These are phyloP conservation scores for Obba rivulosa DNA, from an alignment of 768 basidiomycete genomes.

Conservation along the genomic window DNA sequence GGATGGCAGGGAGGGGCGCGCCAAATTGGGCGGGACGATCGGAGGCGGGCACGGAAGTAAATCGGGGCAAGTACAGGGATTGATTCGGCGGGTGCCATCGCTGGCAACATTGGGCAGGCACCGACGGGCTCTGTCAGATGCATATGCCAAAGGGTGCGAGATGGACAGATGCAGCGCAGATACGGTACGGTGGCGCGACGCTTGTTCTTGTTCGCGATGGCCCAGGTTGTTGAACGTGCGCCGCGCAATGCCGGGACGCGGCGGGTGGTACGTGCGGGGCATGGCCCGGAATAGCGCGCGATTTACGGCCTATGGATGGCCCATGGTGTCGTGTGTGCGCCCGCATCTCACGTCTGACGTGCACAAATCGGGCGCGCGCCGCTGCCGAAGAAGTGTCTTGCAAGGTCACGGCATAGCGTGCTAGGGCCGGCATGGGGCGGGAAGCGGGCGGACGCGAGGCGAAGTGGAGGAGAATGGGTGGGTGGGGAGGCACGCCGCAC, in stretches of 20 bases:
- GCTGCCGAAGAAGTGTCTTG: neutral
- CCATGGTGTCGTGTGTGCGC: no score
- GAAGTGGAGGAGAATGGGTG: slow-evolving; percentile 11
- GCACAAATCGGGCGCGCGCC: neutral
- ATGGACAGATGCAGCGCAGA: no score
- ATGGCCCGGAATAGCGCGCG: no score
- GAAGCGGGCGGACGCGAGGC: neutral
- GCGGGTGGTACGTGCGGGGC: neutral
- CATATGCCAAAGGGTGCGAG: neutral
- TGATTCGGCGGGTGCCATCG: neutral
- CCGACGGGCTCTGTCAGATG: neutral
- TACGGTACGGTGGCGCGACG: no score
- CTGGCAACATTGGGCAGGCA: neutral
- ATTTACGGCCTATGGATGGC: no score
- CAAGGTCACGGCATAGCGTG: neutral
- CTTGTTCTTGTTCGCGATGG: no score
- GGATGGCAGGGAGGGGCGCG: neutral
- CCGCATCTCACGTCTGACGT: no score
- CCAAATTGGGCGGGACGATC: neutral
- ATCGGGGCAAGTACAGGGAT: neutral
- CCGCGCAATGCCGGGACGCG: neutral
- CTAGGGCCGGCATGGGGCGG: neutral
- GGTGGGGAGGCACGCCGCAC: slow-evolving; percentile 16
- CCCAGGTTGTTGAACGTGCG: no score
- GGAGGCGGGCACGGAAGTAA: neutral